Base-by-base conservation (phyloP, 305 asterid species). In the Solanum aculeatissimum region DNA sequence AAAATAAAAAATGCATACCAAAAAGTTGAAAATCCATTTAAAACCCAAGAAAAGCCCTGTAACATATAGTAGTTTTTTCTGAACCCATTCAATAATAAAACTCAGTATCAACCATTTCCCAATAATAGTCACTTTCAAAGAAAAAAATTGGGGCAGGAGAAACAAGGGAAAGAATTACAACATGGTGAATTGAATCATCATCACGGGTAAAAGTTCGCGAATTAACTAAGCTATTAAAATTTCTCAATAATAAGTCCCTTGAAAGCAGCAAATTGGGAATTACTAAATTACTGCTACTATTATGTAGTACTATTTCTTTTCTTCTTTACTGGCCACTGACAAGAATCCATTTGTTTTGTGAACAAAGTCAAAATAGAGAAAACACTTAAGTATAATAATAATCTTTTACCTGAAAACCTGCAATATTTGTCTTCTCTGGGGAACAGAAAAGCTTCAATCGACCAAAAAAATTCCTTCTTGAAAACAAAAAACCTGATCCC, bases 401-500 rank as follows among this genome's bases (percentile, higher is more conserved):
- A 72, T 47, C 68, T n/a, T 82, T 63, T 68, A 95, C 98, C 97
- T 92, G 93, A 66, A 85, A 89, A 92, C 88, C 92, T 87, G 92
- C 84, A 88, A 81, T 85, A 87, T 78, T 70, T 86, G 88, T 87
- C 88, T 74, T 55, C 82, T 83, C 70, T 86, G 86, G 90, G 92
- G 92, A 89, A 91, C 94, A 87, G 83, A 86, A 86, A 81, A 84
- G 79, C 91, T 87, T 89, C 88, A 90, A 90, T 91, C 91, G 82
- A 83, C 89, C 47, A 87, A 88, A 83, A 40, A 62, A 51, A 85
- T 8, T 83, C 75, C 60, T 80, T 65, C 93, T 75, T 42, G 47
- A 65, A 85, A 32, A 75, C 86, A 90, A 87, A 88, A 85, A 87
- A 58, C 84, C 93, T 84, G 89, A 93, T 93, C 95, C 95, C 94